Base-by-base conservation (phyloP, 805 yeast genomes). In the Pichia kluyveri region DNA sequence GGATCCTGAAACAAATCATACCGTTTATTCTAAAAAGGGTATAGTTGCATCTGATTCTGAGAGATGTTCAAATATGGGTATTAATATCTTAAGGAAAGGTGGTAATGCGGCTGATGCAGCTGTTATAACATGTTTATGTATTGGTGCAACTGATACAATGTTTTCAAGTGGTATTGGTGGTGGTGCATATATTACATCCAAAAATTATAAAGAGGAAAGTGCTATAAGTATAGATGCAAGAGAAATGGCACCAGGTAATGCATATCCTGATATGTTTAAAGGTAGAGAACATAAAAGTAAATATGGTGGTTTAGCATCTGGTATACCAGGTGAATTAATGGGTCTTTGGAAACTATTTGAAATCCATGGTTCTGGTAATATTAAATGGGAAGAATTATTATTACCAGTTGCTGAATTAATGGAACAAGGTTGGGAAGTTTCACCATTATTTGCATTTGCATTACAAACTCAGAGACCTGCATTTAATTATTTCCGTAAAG, bases 41-140 rank as follows among this genome's bases (percentile, higher is more conserved):
- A 86, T 85, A 60, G 87, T 84, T 10, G 77, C 86, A 2, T 71
- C 80, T 38, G 93, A 85, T 59, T 76, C 78, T 2, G 79, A 77
- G 10, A 50, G 65, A 15, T 84, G 93, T 60, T 82, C 90, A 1
- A 57, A 69, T 17, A 60, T 83, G 71, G 93, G 88, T 8, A 71
- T 71, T 6, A 66, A 71, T 7, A 77, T 85, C 17, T 63, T 84
- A 31, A 57, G 64, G 45, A 54, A 57, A 23, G 80, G 79, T 8
- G 95, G 96, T 0, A 82, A 79, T 57, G 96, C 97, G 2, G 96
- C 96, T 0, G 99, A 91, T 62, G 96, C 96, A 0, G 86, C 96
- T 0, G 83, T 91, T 2, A 83, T 96, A 0, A 85, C 86, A 12
- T 87, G 95, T 0, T 70, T 91, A 30, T 91, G 99, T 60, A 79